Base-by-base conservation (phyloP, 768 basidiomycete species). In the Naganishia vaughanmartiniae region DNA sequence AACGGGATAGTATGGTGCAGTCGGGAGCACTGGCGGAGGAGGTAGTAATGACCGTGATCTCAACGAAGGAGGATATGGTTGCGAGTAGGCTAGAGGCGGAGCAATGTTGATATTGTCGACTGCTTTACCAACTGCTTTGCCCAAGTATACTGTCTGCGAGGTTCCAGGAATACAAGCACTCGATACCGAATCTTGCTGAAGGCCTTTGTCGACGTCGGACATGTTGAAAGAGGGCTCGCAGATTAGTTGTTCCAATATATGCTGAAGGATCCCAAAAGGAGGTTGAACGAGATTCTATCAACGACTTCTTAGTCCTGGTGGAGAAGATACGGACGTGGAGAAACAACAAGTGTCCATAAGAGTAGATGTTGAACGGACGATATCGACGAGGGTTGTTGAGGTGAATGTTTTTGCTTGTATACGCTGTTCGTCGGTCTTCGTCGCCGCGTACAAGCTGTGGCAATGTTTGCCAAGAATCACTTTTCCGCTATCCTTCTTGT, bases 251-350 rank as follows among this genome's bases (percentile, higher is more conserved):
- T 51, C 26, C 39, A 26, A 63, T 63, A 63, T 63, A 63, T 63
- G 60, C 42, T 45, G 60, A 63, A 63, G 60, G 60, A 45, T 63
- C 60, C 10, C 21, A 14, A 45, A 63, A 45, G 60, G 60, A 63
- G 46, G 60, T 63, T 63, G 60, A 46, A 7, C 10, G 60, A 63
- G 60, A 63, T 63, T 63, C 60, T 63, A 63, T 42, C 34, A 34
- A 36, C 36, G 36, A 36, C 36, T 36, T 15, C 10, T 51, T 7
- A 6, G 21, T 6, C 48, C 17, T 46, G 14, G 45, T 17, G 48
- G 24, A n/a, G 24, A 21, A 4, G 17, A 24, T 7, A n/a, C 4
- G 4, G 48, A 28, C 34, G 60, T 26, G 11, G 33, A n/a, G 7
- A 45, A 58, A 63, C 39, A 42, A 63, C 36, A 63, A 24, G 5